Base-by-base conservation (phyloP, 2,329 filamentous ascomycete species). In the Drechslerella coelobrocha region DNA sequence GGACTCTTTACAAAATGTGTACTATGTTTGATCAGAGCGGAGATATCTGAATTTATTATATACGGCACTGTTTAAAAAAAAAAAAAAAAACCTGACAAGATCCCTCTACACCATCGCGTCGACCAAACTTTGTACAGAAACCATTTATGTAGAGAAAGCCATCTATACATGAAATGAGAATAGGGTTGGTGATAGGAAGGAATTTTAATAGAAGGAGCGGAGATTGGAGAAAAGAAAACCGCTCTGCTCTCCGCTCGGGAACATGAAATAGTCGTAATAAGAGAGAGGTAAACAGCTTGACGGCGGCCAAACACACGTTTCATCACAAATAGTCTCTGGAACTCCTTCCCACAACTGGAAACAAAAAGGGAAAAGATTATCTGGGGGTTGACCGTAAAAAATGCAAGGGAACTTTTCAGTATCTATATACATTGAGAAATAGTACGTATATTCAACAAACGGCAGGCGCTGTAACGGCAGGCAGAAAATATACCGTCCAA, bases 301-400 rank as follows among this genome's bases (percentile, higher is more conserved):
- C 76, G 76, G 75, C 53, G 68, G 19, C 45, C 55, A 57, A 60
- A 63, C 63, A 62, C 60, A 62, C 60, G 73, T 57, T 61, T 61
- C 50, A 47, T 54, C 61, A 72, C 63, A 65, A 69, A 59, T 47
- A 61, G 55, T 65, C 68, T 65, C 73, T 72, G 50, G 55, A 62
- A 73, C 69, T 72, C 61, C 62, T 56, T 73, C 61, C 69, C 62
- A 61, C 61, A 41, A 54, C 65, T 39, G 66, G 63, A 71, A 57
- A 66, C 31, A 75, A 76, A 72, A 74, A 74, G 69, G 75, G 61
- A 69, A 73, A 76, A 68, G 57, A 75, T 62, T 71, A 61, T 75
- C 75, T 72, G 68, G 61, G 68, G 66, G 75, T 73, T 68, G 29
- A 57, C 55, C 41, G 72, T 56, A 75, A 66, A 59, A 43, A 51